phyloP scores from a whole-genome alignment of 2,329 filamentous ascomycete genomes.

The Raffaelea deltoideospora region DNA sequence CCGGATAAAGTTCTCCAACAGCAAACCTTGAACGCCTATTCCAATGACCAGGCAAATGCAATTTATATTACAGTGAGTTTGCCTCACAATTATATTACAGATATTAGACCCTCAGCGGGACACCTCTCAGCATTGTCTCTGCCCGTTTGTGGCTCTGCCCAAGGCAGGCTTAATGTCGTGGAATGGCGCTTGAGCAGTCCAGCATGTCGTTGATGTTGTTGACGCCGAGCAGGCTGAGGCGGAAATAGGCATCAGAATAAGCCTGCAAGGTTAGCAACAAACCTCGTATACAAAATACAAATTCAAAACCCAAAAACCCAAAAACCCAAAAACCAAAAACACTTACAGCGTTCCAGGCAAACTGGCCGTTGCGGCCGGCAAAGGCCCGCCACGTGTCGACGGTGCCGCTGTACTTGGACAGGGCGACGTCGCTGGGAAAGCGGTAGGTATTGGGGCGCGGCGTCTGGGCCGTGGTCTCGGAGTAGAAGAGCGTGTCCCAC shows the following conservation, averaged over 20 bases:
- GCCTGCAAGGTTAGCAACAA: constrained; percentile 15
- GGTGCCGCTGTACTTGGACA: constrained; percentile 21
- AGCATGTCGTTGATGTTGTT: constrained; percentile 39
- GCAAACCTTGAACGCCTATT: too few species aligned
- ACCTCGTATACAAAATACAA: too few species aligned
- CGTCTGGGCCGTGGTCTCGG: constrained; percentile 17
- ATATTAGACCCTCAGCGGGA: too few species aligned
- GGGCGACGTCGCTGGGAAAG: constrained; percentile 24
- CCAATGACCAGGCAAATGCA: too few species aligned
- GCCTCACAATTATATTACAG: too few species aligned
- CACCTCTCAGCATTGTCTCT: background rate
- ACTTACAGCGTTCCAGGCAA: constrained; percentile 26
- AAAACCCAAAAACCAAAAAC: background rate
- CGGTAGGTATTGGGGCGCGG: constrained; percentile 16
- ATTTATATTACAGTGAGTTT: too few species aligned
- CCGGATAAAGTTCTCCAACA: too few species aligned
- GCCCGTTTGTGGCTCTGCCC: background rate
- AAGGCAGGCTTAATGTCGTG: too few species aligned
- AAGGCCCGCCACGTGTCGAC: constrained; percentile 22
- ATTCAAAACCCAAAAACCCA: background rate
- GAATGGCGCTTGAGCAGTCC: constrained; percentile 24
- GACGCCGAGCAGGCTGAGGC: constrained; percentile 39
- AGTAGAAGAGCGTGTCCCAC: constrained; percentile 35
- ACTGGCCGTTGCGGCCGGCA: constrained; percentile 17
- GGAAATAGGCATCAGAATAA: constrained; percentile 36